Evolutionary conservation across 257 asterid genomes (phyloP), one percentile per base, ranked within the genome.

Genomic region (Perilla frutescens): DNA sequence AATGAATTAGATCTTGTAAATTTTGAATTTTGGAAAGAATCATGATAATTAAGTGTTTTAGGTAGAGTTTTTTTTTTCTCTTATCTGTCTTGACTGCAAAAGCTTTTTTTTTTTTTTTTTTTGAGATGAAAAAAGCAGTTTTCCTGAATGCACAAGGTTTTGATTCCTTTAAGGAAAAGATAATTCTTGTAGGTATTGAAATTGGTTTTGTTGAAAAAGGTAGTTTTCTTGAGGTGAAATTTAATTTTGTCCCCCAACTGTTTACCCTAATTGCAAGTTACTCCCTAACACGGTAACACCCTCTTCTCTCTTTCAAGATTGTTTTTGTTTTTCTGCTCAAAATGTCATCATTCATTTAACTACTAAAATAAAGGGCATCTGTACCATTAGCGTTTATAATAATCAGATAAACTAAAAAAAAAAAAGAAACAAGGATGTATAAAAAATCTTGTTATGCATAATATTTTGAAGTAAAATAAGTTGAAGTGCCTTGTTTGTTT

Each of bases 1-100:
- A 10, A 0, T 50, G 20, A 20, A 51, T 5, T 50, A 41, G 74
- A 83, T 82, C 73, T 72, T 82, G 51, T 37, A 37, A 20, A 45
- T 72, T 58, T 44, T 77, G 31, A 15, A 64, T 34, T 70, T 10
- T 76, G 37, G 26, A 44, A 15, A 44, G 32, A 6, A 31, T 34
- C 8, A 8, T 57, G 26, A 20, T 20, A 20, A 20, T 20, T 20
- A 20, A 20, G 26, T 20, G 26, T 20, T 20, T 20, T 20, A 20
- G 26, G 26, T 1, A 20, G 26, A 20, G 14, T 15, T 8, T 2
- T 20, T 34, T 14, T 37, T 8, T 55, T 50, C 0, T 47, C 9
- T 11, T 47, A 0, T 7, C 48, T 43, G 7, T 43, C 48, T 43
- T 7, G 11, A 43, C 3, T 43, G 63, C 7, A 31, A 57, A 59